Conservation (phyloP, 140 eudicot species). For the Senecio squalidus region DNA sequence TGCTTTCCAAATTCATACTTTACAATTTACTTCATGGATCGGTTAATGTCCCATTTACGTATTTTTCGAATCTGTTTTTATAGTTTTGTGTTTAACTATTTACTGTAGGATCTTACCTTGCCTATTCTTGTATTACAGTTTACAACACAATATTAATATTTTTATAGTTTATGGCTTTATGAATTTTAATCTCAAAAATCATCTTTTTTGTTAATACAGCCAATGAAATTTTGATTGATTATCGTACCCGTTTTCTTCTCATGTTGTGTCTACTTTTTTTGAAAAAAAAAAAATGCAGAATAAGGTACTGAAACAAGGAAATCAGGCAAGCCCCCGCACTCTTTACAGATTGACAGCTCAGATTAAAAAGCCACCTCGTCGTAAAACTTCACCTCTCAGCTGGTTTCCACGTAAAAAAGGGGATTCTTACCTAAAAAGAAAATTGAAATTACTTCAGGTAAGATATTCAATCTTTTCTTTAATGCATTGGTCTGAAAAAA, state of each 20-base stretch:
- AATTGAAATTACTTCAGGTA: conserved; percentile 76
- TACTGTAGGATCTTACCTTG: too few relatives aligned
- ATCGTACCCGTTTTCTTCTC: background rate
- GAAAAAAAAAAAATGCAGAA: conserved; percentile 40
- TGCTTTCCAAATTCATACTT: too few relatives aligned
- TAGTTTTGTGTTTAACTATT: too few relatives aligned
- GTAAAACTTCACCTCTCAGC: conserved; percentile 80
- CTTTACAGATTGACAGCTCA: conserved; percentile 61
- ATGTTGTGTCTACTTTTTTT: background rate
- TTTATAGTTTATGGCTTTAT: background rate
- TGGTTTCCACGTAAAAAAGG: conserved; percentile 95
- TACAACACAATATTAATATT: too few relatives aligned
- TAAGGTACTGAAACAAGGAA: conserved; percentile 41
- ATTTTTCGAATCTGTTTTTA: too few relatives aligned
- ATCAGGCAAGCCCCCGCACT: conserved; percentile 36
- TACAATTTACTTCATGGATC: too few relatives aligned
- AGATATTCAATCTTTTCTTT: conserved; percentile 1
- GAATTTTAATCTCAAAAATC: too few relatives aligned
- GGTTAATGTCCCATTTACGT: too few relatives aligned
- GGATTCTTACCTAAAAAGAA: conserved; percentile 82
- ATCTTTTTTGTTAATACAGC: too few relatives aligned
- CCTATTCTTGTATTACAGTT: too few relatives aligned
- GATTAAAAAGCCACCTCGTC: conserved; percentile 68
- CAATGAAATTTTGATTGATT: too few relatives aligned
- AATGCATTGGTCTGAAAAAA: background rate